phyloP scores from a whole-genome alignment of 1,284 basidiomycete genomes.

The Malassezia vespertilionis region DNA sequence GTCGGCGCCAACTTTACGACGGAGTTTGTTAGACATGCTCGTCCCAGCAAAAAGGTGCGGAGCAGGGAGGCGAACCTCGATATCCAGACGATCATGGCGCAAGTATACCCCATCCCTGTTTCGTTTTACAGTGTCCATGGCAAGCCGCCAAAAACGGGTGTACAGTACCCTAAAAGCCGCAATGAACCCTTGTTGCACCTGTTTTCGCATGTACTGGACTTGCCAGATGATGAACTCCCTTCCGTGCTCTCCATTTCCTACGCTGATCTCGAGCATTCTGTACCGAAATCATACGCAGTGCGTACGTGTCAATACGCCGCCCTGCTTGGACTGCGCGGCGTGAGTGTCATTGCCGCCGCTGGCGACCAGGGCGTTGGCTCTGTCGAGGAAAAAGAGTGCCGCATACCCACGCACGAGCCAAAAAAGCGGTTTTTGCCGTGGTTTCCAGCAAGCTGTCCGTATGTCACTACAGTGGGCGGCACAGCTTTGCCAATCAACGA shows the following conservation, averaged over 20 bases:
- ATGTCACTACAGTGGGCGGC: slow-evolving; percentile 55
- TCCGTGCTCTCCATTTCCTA: slow-evolving; percentile 55
- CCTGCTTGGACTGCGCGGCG: slow-evolving; percentile 55
- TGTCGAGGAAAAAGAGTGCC: no score
- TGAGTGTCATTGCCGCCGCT: slow-evolving; percentile 58
- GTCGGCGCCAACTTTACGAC: not conserved
- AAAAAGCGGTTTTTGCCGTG: slow-evolving; percentile 55
- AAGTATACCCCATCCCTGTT: slow-evolving; percentile 58
- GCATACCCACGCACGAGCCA: slow-evolving; percentile 48
- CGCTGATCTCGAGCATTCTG: slow-evolving; percentile 53
- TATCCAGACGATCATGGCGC: slow-evolving; percentile 58
- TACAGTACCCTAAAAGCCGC: slow-evolving; percentile 56
- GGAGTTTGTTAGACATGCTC: not conserved
- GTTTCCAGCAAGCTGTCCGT: slow-evolving; percentile 61
- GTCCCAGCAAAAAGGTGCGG: slow-evolving; percentile 53
- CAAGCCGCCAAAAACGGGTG: slow-evolving; percentile 43
- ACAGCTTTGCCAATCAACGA: slow-evolving; percentile 51
- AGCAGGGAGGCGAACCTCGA: slow-evolving; percentile 60
- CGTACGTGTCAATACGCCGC: slow-evolving; percentile 59
- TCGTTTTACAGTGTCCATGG: slow-evolving; percentile 53
- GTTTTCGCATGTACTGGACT: slow-evolving; percentile 54
- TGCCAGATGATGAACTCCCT: slow-evolving; percentile 53
- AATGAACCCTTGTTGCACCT: slow-evolving; percentile 61
- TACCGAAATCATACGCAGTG: slow-evolving; percentile 55
- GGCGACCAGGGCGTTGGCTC: slow-evolving; percentile 60